Base-by-base conservation (phyloP, 805 yeast genomes). In the Wickerhamiella azyma region DNA sequence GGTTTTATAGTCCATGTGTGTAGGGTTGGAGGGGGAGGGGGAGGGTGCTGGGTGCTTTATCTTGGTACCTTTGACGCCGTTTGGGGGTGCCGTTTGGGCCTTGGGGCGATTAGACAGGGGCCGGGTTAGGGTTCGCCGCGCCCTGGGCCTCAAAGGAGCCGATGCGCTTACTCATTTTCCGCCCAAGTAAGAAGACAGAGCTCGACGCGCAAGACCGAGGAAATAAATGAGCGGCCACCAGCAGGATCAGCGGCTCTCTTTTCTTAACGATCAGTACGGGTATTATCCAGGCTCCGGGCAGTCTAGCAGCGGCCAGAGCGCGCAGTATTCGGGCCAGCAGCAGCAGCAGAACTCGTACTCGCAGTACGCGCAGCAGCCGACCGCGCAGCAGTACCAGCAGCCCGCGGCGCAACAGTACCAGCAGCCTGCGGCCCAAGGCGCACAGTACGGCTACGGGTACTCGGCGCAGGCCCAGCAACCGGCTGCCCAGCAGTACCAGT, bases 1-100 rank as follows among this genome's bases (percentile, higher is more conserved):
- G 3, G 37, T 24, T 26, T 53, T 53, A 33, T 18, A 17, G 9
- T 51, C 52, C 56, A 53, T 52, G 16, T n/a, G 18, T 5, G 13
- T 17, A 3, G 5, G 24, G 4, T 4, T 7, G 7, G 7, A 21
- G 24, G 24, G 24, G 24, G 24, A 21, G 4, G 24, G n/a, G n/a
- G n/a, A n/a, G n/a, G n/a, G n/a, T n/a, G n/a, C n/a, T n/a, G n/a
- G n/a, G n/a, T n/a, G n/a, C n/a, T n/a, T n/a, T n/a, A n/a, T n/a
- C n/a, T n/a, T n/a, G n/a, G n/a, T n/a, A n/a, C n/a, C n/a, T n/a
- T n/a, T n/a, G n/a, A n/a, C n/a, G n/a, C n/a, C 7, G 24, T 21
- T 30, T 30, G n/a, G 33, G 33, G 32, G 32, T 17, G n/a, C n/a
- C n/a, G n/a, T n/a, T n/a, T n/a, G n/a, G n/a, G n/a, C n/a, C n/a